Base-by-base conservation (phyloP, 352 stramenopile species). In the Globisporangium spiculum region DNA sequence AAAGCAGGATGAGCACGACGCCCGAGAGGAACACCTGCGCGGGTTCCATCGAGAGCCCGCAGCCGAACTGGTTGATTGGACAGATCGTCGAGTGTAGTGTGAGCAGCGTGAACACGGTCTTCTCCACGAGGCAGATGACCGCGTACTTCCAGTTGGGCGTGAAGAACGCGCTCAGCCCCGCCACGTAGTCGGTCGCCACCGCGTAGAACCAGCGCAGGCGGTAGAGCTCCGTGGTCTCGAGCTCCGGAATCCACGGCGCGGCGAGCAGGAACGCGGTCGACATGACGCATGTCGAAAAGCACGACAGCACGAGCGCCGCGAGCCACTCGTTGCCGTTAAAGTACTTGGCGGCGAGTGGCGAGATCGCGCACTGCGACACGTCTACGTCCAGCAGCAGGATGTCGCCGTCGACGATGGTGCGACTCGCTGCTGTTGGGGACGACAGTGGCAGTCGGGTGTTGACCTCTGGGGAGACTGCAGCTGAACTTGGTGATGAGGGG, bases 111-210 rank as follows among this genome's bases (percentile, higher is more conserved):
- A 92, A 92, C 22, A 92, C 80, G 20, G 69, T 65, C 66, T 90
- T 92, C 67, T 91, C 75, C 24, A 90, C 69, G 12, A 93, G 68
- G 55, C 84, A 86, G 26, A 90, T 87, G 38, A 86, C 66, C 10
- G 84, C 83, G 74, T 86, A 91, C 36, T 77, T 80, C 80, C 81
- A 84, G 63, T 92, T 91, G 4, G 84, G 86, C 36, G 83, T 79
- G 48, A 80, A 83, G 22, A 85, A 73, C 7, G 78, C 81, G 38
- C 76, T 88, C 14, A 94, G 68, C 14, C 76, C 73, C 16, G 79
- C 71, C 1, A 91, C 73, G 59, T 84, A 90, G 70, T 90, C 81
- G 4, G 81, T 89, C 18, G 75, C 68, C 54, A 88, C 74, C 41
- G 79, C 75, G 67, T 89, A 91, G 58, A 89, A 79, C 70, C 75